Evolutionary conservation across 768 basidiomycete species (phyloP).

Genomic region (Scleroderma bovista): DNA sequence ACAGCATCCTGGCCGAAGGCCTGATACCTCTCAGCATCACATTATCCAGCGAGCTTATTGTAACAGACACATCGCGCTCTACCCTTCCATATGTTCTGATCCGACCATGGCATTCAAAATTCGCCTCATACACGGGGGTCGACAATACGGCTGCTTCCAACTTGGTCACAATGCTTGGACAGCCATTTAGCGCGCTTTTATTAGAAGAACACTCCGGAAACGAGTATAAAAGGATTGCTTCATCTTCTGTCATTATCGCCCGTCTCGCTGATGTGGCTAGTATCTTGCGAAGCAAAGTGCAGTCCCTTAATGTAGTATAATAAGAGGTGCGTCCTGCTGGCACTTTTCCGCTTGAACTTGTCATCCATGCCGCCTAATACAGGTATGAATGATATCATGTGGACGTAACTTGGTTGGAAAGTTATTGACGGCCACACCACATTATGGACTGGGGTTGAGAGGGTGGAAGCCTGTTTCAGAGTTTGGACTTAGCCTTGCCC

Average conservation of each 20-base stretch:
- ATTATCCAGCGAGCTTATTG: neutral
- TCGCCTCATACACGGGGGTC: neutral
- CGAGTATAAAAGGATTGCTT: constrained; percentile 3
- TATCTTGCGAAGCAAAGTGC: neutral
- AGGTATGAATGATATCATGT: no score
- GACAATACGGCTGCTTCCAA: neutral
- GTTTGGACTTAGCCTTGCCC: no score
- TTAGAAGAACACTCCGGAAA: neutral
- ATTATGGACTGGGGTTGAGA: no score
- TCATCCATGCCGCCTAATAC: no score
- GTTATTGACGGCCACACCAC: no score
- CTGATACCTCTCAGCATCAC: neutral
- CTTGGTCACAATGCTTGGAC: neutral
- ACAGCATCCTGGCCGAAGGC: neutral
- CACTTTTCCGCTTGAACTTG: no score
- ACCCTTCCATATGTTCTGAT: neutral
- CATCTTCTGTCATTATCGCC: neutral
- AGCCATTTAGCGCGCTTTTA: constrained; percentile 1
- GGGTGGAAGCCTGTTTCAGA: no score
- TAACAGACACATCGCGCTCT: neutral
- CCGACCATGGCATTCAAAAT: neutral
- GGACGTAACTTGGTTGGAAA: no score
- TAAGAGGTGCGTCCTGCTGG: neutral
- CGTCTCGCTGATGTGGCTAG: neutral
- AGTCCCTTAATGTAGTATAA: neutral